Conservation (phyloP, 352 stramenopile species). For the Salisapilia sapeloensis region DNA sequence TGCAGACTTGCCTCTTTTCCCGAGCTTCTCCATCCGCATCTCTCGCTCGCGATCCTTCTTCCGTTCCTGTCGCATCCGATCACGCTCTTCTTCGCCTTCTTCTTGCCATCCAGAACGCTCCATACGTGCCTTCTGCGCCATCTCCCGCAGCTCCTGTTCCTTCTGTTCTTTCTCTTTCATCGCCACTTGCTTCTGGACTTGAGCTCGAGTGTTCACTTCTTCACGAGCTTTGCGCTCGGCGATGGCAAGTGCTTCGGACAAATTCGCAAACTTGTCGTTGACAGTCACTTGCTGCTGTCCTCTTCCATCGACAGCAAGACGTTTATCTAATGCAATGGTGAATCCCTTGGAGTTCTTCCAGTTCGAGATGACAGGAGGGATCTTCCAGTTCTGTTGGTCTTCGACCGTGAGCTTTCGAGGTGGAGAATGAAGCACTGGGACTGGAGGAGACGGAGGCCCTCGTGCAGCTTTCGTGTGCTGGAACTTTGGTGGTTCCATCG, state of each 20-base stretch:
- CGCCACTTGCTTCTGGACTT: conserved; percentile 75
- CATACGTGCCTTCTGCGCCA: conserved; percentile 87
- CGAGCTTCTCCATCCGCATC: conserved; percentile 91
- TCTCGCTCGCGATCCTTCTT: conserved; percentile 89
- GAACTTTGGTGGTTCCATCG: conserved; percentile 98
- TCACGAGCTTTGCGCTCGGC: conserved; percentile 94
- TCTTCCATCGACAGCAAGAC: conserved; percentile 93
- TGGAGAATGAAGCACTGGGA: conserved; percentile 86
- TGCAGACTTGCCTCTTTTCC: conserved; percentile 80
- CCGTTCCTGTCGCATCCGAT: conserved; percentile 79
- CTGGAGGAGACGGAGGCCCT: conserved; percentile 78
- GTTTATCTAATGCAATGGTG: conserved; percentile 98
- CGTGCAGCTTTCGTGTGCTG: conserved; percentile 95
- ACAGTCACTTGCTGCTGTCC: conserved; percentile 91
- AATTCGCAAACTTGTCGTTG: conserved; percentile 97
- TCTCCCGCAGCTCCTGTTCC: conserved; percentile 89
- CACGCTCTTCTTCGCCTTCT: conserved; percentile 25
- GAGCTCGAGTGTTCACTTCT: conserved; percentile 91
- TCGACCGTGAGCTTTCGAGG: conserved; percentile 84
- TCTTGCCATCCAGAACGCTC: conserved; percentile 77
- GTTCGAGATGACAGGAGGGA: conserved; percentile 98
- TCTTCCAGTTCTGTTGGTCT: conserved; percentile 97
- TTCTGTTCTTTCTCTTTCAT: conserved; percentile 92
- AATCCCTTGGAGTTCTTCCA: conserved; percentile 99
- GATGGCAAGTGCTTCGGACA: conserved; percentile 95